These are phyloP conservation scores for Xerocomellus intermedius DNA, from an alignment of 768 basidiomycete genomes.

Conservation along the genomic window DNA sequence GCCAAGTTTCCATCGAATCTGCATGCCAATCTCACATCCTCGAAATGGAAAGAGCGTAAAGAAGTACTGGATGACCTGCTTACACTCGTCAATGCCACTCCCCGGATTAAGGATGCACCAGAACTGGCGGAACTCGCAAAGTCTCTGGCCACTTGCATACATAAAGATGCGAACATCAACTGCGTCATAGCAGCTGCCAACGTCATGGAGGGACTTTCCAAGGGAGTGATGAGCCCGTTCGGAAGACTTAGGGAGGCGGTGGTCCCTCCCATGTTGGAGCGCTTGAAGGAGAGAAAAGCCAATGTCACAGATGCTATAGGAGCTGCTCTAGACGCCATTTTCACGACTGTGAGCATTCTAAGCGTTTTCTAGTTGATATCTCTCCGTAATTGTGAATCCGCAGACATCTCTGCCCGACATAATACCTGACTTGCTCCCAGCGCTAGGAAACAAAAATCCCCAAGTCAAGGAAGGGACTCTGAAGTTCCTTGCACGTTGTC, in stretches of 20 bases:
- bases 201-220: slow-evolving; percentile 83
- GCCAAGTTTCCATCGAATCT: slow-evolving; percentile 74
- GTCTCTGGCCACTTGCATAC: slow-evolving; percentile 76
- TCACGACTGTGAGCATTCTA: slow-evolving; percentile 63
- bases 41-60: slow-evolving; percentile 98
- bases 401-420: slow-evolving; percentile 82
- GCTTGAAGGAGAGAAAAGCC: slow-evolving; percentile 91
- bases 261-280: slow-evolving; percentile 77
- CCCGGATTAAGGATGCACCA: slow-evolving; percentile 75
- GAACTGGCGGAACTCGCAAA: slow-evolving; percentile 76
- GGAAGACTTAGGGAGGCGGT: slow-evolving; percentile 69
- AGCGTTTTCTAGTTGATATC: background rate
- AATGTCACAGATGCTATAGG: slow-evolving; percentile 90
- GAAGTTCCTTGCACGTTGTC: slow-evolving; percentile 79
- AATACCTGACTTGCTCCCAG: slow-evolving; percentile 74
- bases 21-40: slow-evolving; percentile 73
- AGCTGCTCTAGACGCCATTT: slow-evolving; percentile 84
- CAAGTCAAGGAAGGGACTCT: slow-evolving; percentile 93
- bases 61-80: slow-evolving; percentile 84
- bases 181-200: slow-evolving; percentile 89
- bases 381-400: slow-evolving; percentile 1
- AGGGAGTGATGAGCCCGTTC: slow-evolving; percentile 74
- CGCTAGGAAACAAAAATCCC: slow-evolving; percentile 88
- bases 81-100: slow-evolving; percentile 62
- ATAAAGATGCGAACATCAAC: slow-evolving; percentile 90